A percentile compares a stretch with the other conserved stretches of the same genome.
phyloP scores from a whole-genome alignment of 306 rosid species.

The Cucurbita maxima region DNA sequence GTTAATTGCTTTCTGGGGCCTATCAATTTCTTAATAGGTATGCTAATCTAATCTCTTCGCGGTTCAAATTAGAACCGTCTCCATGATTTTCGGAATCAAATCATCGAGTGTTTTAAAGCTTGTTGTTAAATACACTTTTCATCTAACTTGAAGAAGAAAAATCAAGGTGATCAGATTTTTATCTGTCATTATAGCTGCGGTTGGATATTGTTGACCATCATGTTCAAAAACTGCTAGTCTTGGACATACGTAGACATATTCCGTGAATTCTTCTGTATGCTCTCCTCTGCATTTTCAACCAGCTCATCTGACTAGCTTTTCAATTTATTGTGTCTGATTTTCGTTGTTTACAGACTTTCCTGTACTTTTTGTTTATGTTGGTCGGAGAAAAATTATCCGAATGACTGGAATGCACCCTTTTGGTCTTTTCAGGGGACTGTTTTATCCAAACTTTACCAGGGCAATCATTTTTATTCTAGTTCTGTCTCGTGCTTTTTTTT shows the following conservation, averaged over 20 bases:
- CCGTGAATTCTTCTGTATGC: not conserved
- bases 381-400: not conserved
- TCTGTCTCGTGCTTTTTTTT: conserved; percentile 30
- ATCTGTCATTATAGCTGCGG: not conserved
- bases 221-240: not conserved
- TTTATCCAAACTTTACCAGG: conserved; percentile 14
- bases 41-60: not conserved
- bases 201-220: not conserved
- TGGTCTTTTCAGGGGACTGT: conserved; percentile 41
- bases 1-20: not conserved
- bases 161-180: not conserved
- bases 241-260: not conserved
- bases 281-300: not conserved
- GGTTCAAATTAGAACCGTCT: not conserved
- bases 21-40: not conserved
- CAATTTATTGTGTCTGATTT: not conserved
- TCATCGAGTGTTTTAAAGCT: not conserved
- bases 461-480: conserved; percentile 25
- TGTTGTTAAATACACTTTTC: too few relatives aligned
- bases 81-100: not conserved
- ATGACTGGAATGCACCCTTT: conserved; percentile 14
- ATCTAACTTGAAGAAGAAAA: not conserved
- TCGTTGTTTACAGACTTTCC: not conserved
- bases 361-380: not conserved
- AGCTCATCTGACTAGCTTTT: not conserved